Percentiles rank a stretch among this genome's conserved stretches.
These are phyloP conservation scores for Penicillium psychrofluorescens DNA, from an alignment of 495 filamentous ascomycete genomes.

Conservation along the genomic window DNA sequence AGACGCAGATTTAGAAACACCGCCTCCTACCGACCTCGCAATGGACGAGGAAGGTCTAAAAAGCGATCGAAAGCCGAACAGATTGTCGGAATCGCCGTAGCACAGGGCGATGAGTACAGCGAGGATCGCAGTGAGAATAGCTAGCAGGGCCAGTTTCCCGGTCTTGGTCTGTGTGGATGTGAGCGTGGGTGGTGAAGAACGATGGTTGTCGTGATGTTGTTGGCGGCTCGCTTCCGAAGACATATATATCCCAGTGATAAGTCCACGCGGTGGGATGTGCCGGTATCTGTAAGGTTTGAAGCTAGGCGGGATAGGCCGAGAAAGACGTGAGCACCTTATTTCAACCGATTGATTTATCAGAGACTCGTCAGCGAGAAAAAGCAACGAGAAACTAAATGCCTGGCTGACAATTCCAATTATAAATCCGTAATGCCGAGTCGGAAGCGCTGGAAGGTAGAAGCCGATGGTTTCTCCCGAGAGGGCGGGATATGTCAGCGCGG, in stretches of 20 bases:
- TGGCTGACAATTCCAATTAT: no score
- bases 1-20: background rate
- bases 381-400: no score
- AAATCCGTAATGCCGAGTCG: background rate
- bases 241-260: constrained; percentile 9
- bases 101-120: constrained; percentile 12
- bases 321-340: no score
- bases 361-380: no score
- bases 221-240: constrained; percentile 12
- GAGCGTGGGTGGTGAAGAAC: background rate
- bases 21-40: no score
- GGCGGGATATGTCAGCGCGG: constrained; percentile 20
- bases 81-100: constrained; percentile 18
- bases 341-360: no score
- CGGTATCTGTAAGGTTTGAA: background rate
- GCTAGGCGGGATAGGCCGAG: no score
- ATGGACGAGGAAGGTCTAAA: constrained; percentile 9
- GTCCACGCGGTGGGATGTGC: no score
- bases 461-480: background rate
- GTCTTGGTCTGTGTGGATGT: background rate
- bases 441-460: constrained; percentile 6
- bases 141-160: constrained; percentile 4
- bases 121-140: constrained; percentile 7
- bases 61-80: constrained; percentile 24
- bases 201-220: background rate